Percentiles rank a stretch among this genome's conserved stretches.
These are phyloP conservation scores for Yarrowia galli DNA, from an alignment of 1,139 yeast genomes.

Conservation along the genomic window DNA sequence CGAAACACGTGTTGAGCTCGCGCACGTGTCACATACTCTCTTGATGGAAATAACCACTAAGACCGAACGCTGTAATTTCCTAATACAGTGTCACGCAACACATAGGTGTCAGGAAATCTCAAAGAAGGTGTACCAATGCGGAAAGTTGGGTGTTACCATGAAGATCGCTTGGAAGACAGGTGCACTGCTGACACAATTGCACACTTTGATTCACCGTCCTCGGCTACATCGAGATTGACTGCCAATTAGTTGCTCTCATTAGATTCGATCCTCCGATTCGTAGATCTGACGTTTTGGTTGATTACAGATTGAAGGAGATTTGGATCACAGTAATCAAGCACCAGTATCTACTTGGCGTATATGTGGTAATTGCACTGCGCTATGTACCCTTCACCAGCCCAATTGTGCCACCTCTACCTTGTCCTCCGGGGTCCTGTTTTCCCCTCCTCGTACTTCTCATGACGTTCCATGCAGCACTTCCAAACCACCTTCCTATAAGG, in stretches of 20 bases:
- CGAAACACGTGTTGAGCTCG: neutral
- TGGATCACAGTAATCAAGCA: too few relatives aligned
- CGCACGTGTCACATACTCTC: neutral
- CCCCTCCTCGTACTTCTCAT: neutral
- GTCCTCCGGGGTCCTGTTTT: too few relatives aligned
- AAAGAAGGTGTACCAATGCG: neutral
- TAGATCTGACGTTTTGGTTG: neutral
- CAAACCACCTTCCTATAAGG: neutral
- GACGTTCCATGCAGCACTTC: neutral
- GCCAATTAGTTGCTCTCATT: neutral
- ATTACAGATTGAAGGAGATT: too few relatives aligned
- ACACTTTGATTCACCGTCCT: neutral
- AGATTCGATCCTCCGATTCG: neutral
- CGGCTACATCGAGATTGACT: neutral
- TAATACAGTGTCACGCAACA: neutral
- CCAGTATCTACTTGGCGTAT: too few relatives aligned
- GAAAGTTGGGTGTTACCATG: neutral
- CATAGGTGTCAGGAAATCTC: neutral
- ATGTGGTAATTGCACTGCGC: too few relatives aligned
- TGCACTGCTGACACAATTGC: neutral
- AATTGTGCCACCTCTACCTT: too few relatives aligned
- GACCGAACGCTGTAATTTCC: neutral
- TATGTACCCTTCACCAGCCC: too few relatives aligned
- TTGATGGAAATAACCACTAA: too few relatives aligned
- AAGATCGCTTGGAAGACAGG: neutral